A percentile compares a stretch with the other conserved stretches of the same genome.
These are phyloP conservation scores for Neckera pumila DNA, from an alignment of 225 moss, liverwort and hornwort species.

Conservation along the genomic window DNA sequence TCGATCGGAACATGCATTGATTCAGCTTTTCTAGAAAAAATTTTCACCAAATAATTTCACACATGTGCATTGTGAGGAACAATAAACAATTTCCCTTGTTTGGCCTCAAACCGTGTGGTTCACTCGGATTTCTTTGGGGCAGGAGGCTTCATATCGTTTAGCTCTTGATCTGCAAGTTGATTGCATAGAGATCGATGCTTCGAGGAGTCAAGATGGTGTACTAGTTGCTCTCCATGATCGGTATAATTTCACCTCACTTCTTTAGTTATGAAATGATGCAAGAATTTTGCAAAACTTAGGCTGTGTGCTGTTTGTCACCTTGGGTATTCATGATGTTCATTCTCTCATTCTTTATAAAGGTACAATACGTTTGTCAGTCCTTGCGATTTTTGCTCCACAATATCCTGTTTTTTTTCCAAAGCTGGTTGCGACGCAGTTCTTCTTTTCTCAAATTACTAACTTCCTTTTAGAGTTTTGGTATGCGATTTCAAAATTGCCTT, in stretches of 20 bases:
- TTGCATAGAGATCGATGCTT: conserved; percentile 93
- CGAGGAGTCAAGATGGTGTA: conserved; percentile 78
- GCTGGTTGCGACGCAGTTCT: neutral
- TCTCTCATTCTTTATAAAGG: neutral
- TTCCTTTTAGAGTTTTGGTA: neutral
- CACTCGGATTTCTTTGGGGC: neutral
- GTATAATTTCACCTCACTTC: conserved; percentile 23
- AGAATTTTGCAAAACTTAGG: neutral
- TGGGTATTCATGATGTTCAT: neutral
- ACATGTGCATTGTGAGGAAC: neutral
- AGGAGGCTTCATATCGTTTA: conserved; percentile 77
- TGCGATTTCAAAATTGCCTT: neutral
- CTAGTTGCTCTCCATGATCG: conserved; percentile 93
- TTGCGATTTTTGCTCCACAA: neutral
- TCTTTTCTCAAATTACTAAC: neutral
- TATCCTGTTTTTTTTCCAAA: neutral
- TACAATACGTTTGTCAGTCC: neutral
- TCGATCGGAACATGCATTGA: neutral
- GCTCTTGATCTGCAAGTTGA: conserved; percentile 78
- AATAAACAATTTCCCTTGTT: neutral
- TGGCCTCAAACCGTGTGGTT: neutral
- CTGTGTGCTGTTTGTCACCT: neutral
- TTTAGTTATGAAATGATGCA: neutral
- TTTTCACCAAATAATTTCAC: neutral
- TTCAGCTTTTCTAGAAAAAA: neutral